A percentile compares a stretch with the other conserved stretches of the same genome.
These are phyloP conservation scores for Eucalyptus melliodora DNA, from an alignment of 345 rosid species.

Conservation along the genomic window DNA sequence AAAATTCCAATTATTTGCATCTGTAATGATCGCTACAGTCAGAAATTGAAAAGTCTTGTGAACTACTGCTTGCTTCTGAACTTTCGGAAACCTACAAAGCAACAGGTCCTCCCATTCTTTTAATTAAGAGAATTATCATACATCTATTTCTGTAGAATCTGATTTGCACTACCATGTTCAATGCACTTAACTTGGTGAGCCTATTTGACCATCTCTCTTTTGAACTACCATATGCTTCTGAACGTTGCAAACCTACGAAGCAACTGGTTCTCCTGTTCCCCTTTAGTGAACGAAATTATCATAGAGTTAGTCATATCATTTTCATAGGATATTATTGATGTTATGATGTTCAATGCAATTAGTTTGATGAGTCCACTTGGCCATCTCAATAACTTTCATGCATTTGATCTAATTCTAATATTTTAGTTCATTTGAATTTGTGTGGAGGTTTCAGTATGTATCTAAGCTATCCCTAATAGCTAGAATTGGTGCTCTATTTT, in stretches of 20 bases:
- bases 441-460: background rate
- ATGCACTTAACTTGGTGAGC: background rate
- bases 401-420: background rate
- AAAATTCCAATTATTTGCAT: conserved; percentile 95
- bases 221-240: background rate
- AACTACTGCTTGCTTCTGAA: conserved; percentile 78
- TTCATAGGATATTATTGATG: background rate
- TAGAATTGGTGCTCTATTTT: background rate
- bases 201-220: background rate
- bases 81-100: conserved; percentile 89
- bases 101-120: conserved; percentile 45
- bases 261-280: background rate
- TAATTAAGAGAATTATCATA: background rate
- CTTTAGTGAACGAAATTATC: background rate
- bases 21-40: conserved; percentile 97
- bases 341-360: background rate
- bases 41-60: conserved; percentile 87
- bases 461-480: background rate
- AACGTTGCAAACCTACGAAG: background rate
- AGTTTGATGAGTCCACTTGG: background rate
- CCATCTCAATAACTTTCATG: background rate
- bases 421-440: background rate
- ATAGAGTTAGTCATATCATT: background rate
- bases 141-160: background rate
- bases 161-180: background rate